Evolutionary conservation across 73 alveolate species (phyloP).

Genomic region (Paramecium caudatum): DNA sequence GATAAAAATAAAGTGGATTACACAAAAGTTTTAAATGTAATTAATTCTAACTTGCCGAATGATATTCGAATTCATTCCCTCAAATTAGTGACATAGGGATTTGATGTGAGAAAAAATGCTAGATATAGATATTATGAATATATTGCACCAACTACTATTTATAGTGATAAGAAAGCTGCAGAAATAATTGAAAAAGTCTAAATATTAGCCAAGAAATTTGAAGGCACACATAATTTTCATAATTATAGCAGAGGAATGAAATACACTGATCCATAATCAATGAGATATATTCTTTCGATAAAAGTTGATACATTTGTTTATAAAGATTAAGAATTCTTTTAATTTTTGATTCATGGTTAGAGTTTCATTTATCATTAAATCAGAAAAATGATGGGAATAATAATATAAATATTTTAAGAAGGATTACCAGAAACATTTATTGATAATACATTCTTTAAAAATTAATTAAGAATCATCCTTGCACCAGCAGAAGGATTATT

Average conservation of each 20-base stretch:
- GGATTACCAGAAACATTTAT: slow-evolving; percentile 76
- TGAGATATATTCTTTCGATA: slow-evolving; percentile 87
- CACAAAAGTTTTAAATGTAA: slow-evolving; percentile 80
- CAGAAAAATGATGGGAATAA: slow-evolving; percentile 96
- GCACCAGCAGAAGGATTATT: slow-evolving; percentile 90
- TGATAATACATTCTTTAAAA: slow-evolving; percentile 78
- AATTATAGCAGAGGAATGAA: slow-evolving; percentile 91
- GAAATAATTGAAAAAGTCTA: slow-evolving; percentile 80
- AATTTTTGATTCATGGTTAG: slow-evolving; percentile 90
- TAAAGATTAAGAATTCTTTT: slow-evolving; percentile 84
- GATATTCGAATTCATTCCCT: slow-evolving; percentile 89
- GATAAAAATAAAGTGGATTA: slow-evolving; percentile 77
- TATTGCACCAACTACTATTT: slow-evolving; percentile 87
- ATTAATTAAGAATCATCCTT: slow-evolving; percentile 74
- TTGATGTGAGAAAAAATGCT: slow-evolving; percentile 92
- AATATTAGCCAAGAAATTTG: slow-evolving; percentile 78
- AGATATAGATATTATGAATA: slow-evolving; percentile 93
- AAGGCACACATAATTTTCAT: slow-evolving; percentile 95
- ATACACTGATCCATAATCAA: slow-evolving; percentile 86
- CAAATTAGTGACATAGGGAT: slow-evolving; percentile 83
- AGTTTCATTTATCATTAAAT: slow-evolving; percentile 97
- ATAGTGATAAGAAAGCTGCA: slow-evolving; percentile 79
- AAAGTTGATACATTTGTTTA: slow-evolving; percentile 79
- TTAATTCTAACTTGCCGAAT: slow-evolving; percentile 88
- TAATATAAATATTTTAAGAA: slow-evolving; percentile 78